Percentiles rank a stretch among this genome's conserved stretches.
These are phyloP conservation scores for Escovopsis sp. DNA, from an alignment of 2,329 filamentous ascomycete species.

Conservation along the genomic window DNA sequence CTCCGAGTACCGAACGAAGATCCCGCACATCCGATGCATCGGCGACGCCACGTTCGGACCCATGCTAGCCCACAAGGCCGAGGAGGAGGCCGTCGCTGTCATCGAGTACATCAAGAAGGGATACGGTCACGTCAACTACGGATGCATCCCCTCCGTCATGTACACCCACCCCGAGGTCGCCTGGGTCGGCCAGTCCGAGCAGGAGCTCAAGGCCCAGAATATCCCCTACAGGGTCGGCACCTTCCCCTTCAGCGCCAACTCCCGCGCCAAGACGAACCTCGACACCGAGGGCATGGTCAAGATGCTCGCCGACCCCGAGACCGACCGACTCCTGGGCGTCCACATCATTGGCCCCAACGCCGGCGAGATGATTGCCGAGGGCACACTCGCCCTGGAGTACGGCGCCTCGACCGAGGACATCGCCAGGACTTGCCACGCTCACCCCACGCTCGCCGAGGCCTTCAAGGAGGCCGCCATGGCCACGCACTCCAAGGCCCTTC, in stretches of 20 bases:
- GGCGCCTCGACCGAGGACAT: slow-evolving; percentile 92
- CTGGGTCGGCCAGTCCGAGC: slow-evolving; percentile 96
- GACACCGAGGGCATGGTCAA: slow-evolving; percentile 95
- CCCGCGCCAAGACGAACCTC: slow-evolving; percentile 94
- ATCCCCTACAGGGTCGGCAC: slow-evolving; percentile 85
- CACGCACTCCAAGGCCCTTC: slow-evolving; percentile 88
- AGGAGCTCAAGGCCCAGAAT: slow-evolving; percentile 79
- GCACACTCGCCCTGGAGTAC: slow-evolving; percentile 87
- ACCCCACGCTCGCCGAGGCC: slow-evolving; percentile 89
- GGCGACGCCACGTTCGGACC: slow-evolving; percentile 94
- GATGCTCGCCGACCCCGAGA: slow-evolving; percentile 92
- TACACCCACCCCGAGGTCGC: slow-evolving; percentile 98
- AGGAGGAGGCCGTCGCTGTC: slow-evolving; percentile 91
- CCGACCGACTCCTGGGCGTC: slow-evolving; percentile 84
- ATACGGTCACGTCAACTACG: slow-evolving; percentile 98
- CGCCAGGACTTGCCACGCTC: slow-evolving; percentile 86
- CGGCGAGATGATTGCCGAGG: slow-evolving; percentile 99
- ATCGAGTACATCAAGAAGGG: slow-evolving; percentile 97
- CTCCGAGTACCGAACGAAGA: slow-evolving; percentile 96
- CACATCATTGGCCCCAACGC: slow-evolving; percentile 95
- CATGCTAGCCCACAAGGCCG: slow-evolving; percentile 98
- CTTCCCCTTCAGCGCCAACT: slow-evolving; percentile 98
- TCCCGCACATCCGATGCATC: slow-evolving; percentile 91
- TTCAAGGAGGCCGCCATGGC: slow-evolving; percentile 99
- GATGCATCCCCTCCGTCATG: slow-evolving; percentile 95